Evolutionary conservation across 2,329 filamentous ascomycete species (phyloP), one percentile per base, ranked within the genome.

Genomic region (Aaosphaeria arxii): DNA sequence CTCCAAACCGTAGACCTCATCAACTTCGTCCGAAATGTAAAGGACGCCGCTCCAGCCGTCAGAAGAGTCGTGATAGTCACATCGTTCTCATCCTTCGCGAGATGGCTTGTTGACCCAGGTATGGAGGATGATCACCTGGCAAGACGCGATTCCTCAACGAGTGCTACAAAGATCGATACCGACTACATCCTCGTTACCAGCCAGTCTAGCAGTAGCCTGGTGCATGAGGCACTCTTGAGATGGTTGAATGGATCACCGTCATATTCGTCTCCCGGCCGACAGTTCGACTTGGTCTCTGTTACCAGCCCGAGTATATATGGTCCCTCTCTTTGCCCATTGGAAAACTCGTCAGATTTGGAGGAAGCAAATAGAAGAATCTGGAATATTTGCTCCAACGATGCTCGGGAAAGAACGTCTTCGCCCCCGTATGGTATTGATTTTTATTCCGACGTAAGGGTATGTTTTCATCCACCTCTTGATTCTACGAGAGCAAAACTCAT

Each of bases 361-460:
- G 62, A 60, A 29, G 58, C 52, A 11, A 64, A 64, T 36, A 48
- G 59, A 30, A 49, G 58, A 30, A 52, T 63, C 35, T 65, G 62
- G 62, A 59, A 62, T 41, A 62, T 62, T 4, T 59, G 57, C 40
- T 56, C 53, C 31, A 59, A 56, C 31, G 54, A 59, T 30, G 44
- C 49, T 5, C 30, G 40, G 32, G 55, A 60, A 7, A 46, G 44
- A 28, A 41, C 52, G 30, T 48, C 43, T n/a, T 50, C 53, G 39
- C 54, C 57, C 30, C 57, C 59, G 31, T 59, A 59, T 42, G 58
- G 59, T 7, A 61, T 63, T 17, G 53, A 55, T 31, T 58, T 55
- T 32, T 65, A 56, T 40, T 47, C 50, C 7, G 63, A 66, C 47
- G 61, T 63, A n/a, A 54, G 63, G 49, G 63, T 66, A 49, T 56